phyloP scores from a whole-genome alignment of 1,139 yeast genomes.

The Meyerozyma sp. region DNA sequence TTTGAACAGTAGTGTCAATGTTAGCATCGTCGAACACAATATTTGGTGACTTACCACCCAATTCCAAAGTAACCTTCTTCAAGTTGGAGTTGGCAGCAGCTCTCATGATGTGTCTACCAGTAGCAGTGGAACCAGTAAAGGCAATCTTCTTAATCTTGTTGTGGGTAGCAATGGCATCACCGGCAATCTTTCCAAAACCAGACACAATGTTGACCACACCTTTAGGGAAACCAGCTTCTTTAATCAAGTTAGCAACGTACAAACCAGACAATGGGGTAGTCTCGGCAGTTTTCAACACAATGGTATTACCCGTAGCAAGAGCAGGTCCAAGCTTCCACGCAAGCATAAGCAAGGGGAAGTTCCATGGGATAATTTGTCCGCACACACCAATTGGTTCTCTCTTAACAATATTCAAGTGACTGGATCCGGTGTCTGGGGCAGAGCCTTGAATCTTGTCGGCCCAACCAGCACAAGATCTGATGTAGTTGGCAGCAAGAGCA shows the following conservation, averaged over 20 bases:
- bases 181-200: conserved; percentile 77
- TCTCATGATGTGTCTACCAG: conserved; percentile 72
- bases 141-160: conserved; percentile 71
- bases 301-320: conserved; percentile 74
- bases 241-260: conserved; percentile 52
- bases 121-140: conserved; percentile 81
- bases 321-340: conserved; percentile 88
- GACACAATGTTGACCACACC: conserved; percentile 75
- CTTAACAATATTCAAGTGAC: conserved; percentile 21
- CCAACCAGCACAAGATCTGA: conserved; percentile 16
- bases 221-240: conserved; percentile 72
- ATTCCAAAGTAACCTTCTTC: conserved; percentile 78
- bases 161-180: conserved; percentile 67
- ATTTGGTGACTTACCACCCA: conserved; percentile 86
- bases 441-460: conserved; percentile 16
- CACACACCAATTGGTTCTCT: conserved; percentile 74
- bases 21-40: conserved; percentile 74
- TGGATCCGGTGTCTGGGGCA: conserved; percentile 15
- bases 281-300: conserved; percentile 78
- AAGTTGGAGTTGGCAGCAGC: conserved; percentile 64
- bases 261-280: conserved; percentile 79
- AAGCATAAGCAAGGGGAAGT: conserved; percentile 80
- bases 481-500: conserved; percentile 12
- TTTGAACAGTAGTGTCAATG: conserved; percentile 55
- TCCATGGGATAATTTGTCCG: conserved; percentile 86